Percentiles rank a stretch among this genome's conserved stretches.
phyloP scores from a whole-genome alignment of 176 grass and related monocot genomes.

The Ananas comosus region DNA sequence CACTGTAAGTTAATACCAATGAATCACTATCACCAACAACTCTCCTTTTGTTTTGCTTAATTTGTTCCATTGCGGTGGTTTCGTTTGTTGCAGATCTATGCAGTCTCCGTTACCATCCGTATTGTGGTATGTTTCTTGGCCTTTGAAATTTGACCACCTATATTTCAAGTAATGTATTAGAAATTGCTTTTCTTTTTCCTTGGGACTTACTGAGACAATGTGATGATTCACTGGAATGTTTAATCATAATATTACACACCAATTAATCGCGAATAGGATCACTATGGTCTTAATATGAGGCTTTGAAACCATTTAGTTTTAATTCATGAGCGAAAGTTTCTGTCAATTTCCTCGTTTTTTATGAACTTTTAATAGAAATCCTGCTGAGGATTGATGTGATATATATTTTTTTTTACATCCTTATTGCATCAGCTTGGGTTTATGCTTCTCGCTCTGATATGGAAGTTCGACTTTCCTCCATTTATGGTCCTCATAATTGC shows the following conservation, averaged over 20 bases:
- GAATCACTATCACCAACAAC: neutral
- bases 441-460: constrained; percentile 70
- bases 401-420: neutral
- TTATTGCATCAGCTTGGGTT: constrained; percentile 52
- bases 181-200: neutral
- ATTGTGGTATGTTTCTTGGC: constrained; percentile 48
- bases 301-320: too few species aligned
- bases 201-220: too few species aligned
- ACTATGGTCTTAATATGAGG: too few species aligned
- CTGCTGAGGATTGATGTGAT: neutral
- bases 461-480: constrained; percentile 70
- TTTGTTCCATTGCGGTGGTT: constrained; percentile 14
- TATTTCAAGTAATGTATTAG: neutral
- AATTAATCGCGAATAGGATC: too few species aligned
- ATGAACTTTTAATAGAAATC: neutral
- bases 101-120: constrained; percentile 68
- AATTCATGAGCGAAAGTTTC: neutral
- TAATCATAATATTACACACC: too few species aligned
- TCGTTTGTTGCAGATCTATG: constrained; percentile 53
- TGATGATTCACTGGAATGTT: too few species aligned
- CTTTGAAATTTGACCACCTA: constrained; percentile 1
- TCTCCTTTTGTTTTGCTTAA: constrained; percentile 7
- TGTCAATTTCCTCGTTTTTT: neutral
- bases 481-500: constrained; percentile 87
- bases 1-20: constrained; percentile 30